A percentile compares a stretch with the other conserved stretches of the same genome.
Conservation (phyloP, 306 rosid genomes). For the Ceratonia siliqua region DNA sequence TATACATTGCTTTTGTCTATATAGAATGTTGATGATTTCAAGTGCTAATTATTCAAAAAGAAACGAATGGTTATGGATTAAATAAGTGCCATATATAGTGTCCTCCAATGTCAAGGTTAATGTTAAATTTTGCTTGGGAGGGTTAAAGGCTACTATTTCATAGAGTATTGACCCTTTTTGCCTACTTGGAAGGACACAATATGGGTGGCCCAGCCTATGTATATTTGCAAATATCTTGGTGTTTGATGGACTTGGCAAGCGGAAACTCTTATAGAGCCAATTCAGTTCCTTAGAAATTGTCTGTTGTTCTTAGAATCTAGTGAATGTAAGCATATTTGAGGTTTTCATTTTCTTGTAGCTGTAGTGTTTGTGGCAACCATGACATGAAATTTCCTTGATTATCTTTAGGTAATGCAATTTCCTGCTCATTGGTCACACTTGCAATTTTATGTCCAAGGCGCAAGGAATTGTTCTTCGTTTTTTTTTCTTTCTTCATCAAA, state of each 20-base stretch:
- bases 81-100: background rate
- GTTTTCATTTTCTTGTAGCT: background rate
- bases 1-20: background rate
- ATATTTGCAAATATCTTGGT: slow-evolving; percentile 15
- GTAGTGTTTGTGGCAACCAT: too few relatives aligned
- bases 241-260: slow-evolving; percentile 21
- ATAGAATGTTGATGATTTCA: slow-evolving; percentile 1
- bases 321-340: slow-evolving; percentile 3
- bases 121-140: background rate
- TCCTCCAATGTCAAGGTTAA: background rate
- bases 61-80: background rate
- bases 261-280: slow-evolving; percentile 18
- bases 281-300: background rate
- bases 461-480: background rate
- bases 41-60: background rate
- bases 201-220: slow-evolving; percentile 25
- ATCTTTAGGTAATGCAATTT: background rate
- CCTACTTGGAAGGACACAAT: slow-evolving; percentile 24
- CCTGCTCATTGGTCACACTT: background rate
- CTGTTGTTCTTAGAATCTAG: slow-evolving; percentile 20
- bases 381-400: background rate
- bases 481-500: too few relatives aligned
- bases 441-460: background rate
- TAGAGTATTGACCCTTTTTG: slow-evolving; percentile 1
- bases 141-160: background rate